Evolutionary conservation across 2,329 filamentous ascomycete genomes (phyloP).

Genomic region (Talaromyces sp.): DNA sequence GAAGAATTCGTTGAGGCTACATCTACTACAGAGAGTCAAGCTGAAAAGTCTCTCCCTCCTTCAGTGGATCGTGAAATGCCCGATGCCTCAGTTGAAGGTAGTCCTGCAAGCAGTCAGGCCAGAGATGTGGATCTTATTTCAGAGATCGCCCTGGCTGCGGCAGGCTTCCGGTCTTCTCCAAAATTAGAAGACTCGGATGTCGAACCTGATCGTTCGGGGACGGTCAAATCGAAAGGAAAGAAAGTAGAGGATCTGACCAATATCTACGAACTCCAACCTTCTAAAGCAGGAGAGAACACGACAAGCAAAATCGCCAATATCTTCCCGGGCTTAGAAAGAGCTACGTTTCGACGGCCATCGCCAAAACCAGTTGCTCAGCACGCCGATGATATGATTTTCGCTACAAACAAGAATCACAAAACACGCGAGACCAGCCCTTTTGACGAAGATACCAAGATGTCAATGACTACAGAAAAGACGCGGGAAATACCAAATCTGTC

Average conservation of each 20-base stretch:
- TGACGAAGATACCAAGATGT: background rate
- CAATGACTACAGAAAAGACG: background rate
- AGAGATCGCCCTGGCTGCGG: slow-evolving; percentile 9
- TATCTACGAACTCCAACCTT: slow-evolving; percentile 2
- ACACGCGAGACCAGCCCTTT: background rate
- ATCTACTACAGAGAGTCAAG: background rate
- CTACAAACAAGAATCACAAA: background rate
- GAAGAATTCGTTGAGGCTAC: background rate
- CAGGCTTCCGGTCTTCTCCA: slow-evolving; percentile 8
- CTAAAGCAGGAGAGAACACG: background rate
- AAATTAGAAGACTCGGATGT: background rate
- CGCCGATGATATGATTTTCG: slow-evolving; percentile 14
- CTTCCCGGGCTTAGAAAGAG: slow-evolving; percentile 33
- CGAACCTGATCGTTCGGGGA: background rate
- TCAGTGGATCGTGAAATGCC: background rate
- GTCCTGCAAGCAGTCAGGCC: slow-evolving; percentile 5
- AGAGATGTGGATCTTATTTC: slow-evolving; percentile 10
- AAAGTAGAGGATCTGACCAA: background rate
- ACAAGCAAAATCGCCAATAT: slow-evolving; percentile 29
- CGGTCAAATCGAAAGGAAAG: background rate
- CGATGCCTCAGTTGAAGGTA: background rate
- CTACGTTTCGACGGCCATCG: slow-evolving; percentile 24
- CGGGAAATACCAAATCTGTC: background rate
- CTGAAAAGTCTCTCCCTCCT: background rate
- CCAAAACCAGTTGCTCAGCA: slow-evolving; percentile 16